Evolutionary conservation across 345 rosid species (phyloP), one percentile per base, ranked within the genome.

Genomic region (Acer saccharum): DNA sequence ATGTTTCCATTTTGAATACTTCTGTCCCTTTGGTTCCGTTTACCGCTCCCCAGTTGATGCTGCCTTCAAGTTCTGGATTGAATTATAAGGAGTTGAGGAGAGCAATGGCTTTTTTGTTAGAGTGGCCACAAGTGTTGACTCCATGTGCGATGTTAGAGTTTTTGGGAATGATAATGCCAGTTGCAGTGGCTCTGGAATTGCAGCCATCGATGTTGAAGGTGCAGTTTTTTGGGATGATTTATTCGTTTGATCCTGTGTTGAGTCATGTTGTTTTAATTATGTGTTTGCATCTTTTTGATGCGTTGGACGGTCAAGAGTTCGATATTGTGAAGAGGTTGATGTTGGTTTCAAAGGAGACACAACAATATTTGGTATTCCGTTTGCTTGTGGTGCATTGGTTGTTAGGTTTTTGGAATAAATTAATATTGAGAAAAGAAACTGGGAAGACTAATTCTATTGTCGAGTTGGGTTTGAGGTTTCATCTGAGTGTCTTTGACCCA

Each of bases 201-300:
- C 98, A 91, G 84, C 87, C 93, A 0, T 96, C 99, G 10, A 91
- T 94, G 97, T 71, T 96, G 86, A 96, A 88, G 84, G 97, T 96
- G 64, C 97, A 96, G 86, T 92, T 96, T 79, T 89, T 90, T 65
- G 90, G 95, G 73, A 87, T 94, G 97, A 87, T 96, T 75, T 89
- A 89, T 88, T 91, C 97, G 0, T 92, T 87, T 84, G 88, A 94
- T 89, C 97, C 97, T 3, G 54, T 92, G 80, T 78, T 92, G 32
- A 88, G 92, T 79, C 99, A 92, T 87, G 84, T 83, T 76, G 93
- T 92, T 72, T 81, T 96, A 75, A 79, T 82, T 69, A 82, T 96
- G 91, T 91, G 88, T 82, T 79, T 83, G 57, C 84, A 78, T 62
- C 92, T 90, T 76, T 58, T 83, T 23, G 97, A 95, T 84, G 89